These are phyloP conservation scores for Xerocomellus intermedius DNA, from an alignment of 768 basidiomycete species.

Conservation along the genomic window DNA sequence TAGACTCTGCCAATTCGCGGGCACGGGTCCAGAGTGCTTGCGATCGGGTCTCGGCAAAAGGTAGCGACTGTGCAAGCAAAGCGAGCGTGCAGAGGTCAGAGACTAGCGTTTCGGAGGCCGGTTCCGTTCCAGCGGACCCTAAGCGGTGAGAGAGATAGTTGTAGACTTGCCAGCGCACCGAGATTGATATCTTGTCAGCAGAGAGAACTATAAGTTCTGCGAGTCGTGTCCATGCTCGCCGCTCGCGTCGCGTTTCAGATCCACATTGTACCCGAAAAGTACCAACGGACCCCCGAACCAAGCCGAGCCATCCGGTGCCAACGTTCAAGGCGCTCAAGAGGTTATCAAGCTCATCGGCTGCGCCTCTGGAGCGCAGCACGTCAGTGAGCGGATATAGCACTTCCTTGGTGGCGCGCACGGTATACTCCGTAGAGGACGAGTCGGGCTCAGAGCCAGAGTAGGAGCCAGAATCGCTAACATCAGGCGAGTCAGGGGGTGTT, in stretches of 20 bases:
- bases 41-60: constrained; percentile 42
- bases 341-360: constrained; percentile 36
- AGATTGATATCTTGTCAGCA: constrained; percentile 20
- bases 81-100: constrained; percentile 58
- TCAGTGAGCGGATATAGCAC: constrained; percentile 17
- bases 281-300: constrained; percentile 31
- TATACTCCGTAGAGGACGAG: constrained; percentile 30
- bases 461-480: constrained; percentile 24
- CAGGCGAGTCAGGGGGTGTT: constrained; percentile 31
- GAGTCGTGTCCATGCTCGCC: constrained; percentile 49
- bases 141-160: constrained; percentile 42
- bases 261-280: not conserved
- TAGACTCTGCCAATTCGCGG: constrained; percentile 21
- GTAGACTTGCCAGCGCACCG: constrained; percentile 54
- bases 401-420: constrained; percentile 19
- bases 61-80: constrained; percentile 46
- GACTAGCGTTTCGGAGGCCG: constrained; percentile 36
- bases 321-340: constrained; percentile 43
- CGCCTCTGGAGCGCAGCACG: constrained; percentile 37
- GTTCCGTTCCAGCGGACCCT: not conserved
- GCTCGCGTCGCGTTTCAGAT: constrained; percentile 36
- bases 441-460: constrained; percentile 29
- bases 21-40: constrained; percentile 44
- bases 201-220: constrained; percentile 47
- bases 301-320: constrained; percentile 34